Percentiles rank a stretch among this genome's conserved stretches.
These are phyloP conservation scores for Aegilops bicornis DNA, from an alignment of 176 grass and related monocot genomes.

Conservation along the genomic window DNA sequence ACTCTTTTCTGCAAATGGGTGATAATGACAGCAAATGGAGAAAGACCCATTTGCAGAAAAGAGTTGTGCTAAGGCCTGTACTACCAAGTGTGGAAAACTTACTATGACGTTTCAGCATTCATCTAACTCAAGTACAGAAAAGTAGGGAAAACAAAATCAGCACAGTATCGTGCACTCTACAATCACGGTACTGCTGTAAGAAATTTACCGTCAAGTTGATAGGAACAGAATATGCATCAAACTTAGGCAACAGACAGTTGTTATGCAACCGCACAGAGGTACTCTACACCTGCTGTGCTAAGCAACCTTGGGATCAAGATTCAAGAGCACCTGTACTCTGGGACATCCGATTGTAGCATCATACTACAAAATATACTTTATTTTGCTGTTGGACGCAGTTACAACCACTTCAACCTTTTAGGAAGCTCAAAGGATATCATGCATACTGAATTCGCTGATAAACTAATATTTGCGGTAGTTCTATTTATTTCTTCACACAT, in stretches of 20 bases:
- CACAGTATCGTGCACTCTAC: neutral
- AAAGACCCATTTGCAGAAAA: neutral
- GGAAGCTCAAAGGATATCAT: neutral
- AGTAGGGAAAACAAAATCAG: neutral
- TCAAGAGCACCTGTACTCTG: neutral
- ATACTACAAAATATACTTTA: neutral
- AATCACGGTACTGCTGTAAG: neutral
- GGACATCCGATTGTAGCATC: neutral
- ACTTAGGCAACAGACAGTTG: neutral
- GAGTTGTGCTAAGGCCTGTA: neutral
- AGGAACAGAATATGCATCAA: neutral
- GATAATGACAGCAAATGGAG: neutral
- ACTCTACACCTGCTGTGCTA: neutral
- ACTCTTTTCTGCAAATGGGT: too few relatives aligned
- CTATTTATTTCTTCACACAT: neutral
- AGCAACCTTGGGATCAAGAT: neutral
- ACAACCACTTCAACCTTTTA: neutral
- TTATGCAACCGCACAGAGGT: neutral
- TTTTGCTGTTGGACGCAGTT: neutral
- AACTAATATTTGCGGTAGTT: neutral
- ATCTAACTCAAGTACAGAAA: neutral
- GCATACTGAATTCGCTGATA: neutral
- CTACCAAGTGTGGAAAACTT: neutral
- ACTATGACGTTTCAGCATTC: neutral
- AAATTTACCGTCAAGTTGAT: too few relatives aligned